A percentile compares a stretch with the other conserved stretches of the same genome.
phyloP scores from a whole-genome alignment of 169 alveolate genomes.

The Sarcocystis neurona region DNA sequence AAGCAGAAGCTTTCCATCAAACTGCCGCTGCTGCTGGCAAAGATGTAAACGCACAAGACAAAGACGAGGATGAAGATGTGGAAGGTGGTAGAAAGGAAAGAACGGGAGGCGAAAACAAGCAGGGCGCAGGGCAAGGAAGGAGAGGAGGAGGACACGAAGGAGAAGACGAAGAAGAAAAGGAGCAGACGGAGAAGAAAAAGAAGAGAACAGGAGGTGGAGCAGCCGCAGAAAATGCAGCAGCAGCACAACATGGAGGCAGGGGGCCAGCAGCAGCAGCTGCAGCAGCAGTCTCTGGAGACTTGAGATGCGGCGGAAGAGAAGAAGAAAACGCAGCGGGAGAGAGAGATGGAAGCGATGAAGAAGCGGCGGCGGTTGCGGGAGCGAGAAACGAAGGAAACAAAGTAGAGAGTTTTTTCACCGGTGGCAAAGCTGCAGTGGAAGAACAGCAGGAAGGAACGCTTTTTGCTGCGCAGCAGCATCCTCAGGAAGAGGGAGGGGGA shows the following conservation, averaged over 20 bases:
- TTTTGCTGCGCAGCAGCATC: neutral
- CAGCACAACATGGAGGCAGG: neutral
- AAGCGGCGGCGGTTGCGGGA: neutral
- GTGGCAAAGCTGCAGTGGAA: no score
- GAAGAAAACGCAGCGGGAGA: neutral
- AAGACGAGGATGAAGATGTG: neutral
- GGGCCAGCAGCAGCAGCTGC: neutral
- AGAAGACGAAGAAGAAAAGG: no score
- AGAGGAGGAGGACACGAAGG: no score
- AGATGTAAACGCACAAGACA: neutral
- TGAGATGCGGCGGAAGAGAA: neutral
- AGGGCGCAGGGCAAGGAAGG: no score
- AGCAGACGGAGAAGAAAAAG: neutral
- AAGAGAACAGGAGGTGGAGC: neutral
- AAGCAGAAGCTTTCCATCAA: no score
- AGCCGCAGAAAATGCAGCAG: neutral
- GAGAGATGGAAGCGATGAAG: neutral
- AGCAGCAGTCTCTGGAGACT: neutral
- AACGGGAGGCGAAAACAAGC: no score
- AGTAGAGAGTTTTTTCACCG: no score
- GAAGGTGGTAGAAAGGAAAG: no score
- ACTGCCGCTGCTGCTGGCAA: neutral
- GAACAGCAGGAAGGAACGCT: no score
- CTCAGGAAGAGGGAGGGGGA: conserved; percentile 1
- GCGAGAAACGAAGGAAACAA: no score